These are phyloP conservation scores for Heliamphora pulchella DNA, from an alignment of 179 eudicot species.

Conservation along the genomic window DNA sequence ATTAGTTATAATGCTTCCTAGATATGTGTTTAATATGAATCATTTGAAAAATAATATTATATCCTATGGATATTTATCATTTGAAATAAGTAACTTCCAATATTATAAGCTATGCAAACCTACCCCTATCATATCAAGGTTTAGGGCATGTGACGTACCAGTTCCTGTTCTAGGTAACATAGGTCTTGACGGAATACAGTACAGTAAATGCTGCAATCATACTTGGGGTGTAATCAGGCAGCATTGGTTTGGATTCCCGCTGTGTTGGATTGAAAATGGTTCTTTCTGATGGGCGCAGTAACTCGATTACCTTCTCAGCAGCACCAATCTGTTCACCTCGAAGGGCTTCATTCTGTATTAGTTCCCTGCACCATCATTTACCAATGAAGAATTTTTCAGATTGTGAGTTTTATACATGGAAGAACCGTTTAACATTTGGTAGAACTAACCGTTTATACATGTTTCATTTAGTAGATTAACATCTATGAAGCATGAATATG, in stretches of 20 bases:
- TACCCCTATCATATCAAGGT: too few species aligned
- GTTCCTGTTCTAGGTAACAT: too few species aligned
- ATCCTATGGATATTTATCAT: too few species aligned
- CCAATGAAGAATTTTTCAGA: neutral
- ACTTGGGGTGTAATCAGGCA: slow-evolving; percentile 42
- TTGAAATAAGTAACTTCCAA: too few species aligned
- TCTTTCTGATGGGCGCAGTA: slow-evolving; percentile 40
- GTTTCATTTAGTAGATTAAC: too few species aligned
- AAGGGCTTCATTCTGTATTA: slow-evolving; percentile 41
- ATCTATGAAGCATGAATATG: too few species aligned
- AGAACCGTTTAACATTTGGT: neutral
- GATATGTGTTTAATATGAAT: too few species aligned
- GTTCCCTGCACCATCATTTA: slow-evolving; percentile 39
- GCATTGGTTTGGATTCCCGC: slow-evolving; percentile 4
- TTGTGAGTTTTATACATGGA: neutral
- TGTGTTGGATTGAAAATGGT: slow-evolving; percentile 15
- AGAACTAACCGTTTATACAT: too few species aligned
- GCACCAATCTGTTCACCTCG: slow-evolving; percentile 46
- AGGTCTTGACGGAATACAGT: slow-evolving; percentile 29
- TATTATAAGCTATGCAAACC: too few species aligned
- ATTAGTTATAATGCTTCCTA: too few species aligned
- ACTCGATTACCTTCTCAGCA: slow-evolving; percentile 50
- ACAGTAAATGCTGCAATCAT: slow-evolving; percentile 68
- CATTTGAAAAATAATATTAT: too few species aligned
- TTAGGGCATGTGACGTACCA: too few species aligned